Base-by-base conservation (phyloP, 2,329 filamentous ascomycete species). In the Trichocomaceae sp. region DNA sequence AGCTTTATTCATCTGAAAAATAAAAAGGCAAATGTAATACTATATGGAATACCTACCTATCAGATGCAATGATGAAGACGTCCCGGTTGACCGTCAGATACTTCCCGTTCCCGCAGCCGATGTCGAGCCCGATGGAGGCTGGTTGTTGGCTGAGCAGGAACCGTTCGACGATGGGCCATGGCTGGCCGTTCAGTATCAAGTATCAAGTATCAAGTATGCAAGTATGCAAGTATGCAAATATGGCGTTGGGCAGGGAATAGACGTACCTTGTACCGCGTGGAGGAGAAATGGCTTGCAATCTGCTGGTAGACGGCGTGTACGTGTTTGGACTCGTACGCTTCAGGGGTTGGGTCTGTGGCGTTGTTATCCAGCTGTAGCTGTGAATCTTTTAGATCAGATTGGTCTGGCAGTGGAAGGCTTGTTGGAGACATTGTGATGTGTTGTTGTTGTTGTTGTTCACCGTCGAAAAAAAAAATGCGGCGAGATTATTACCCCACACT, bases 31-130 rank as follows among this genome's bases (percentile, higher is more conserved):
- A n/a, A n/a, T n/a, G n/a, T n/a, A n/a, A n/a, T n/a, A n/a, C n/a
- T n/a, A n/a, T n/a, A n/a, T n/a, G n/a, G n/a, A n/a, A n/a, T n/a
- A n/a, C n/a, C n/a, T 83, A 95, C 76, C 90, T 83, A 75, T 97
- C 93, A 54, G 87, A 92, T 55, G 84, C 92, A 57, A 97, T 69
- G 52, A 96, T 86, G 74, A 88, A 90, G 48, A 96, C 74, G 63
- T 82, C 73, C 20, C 78, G 79, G 72, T 95, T 95, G 55, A 95
- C 87, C 57, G 81, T 77, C 58, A 97, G 77, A 70, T 97, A 96
- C 77, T 97, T 97, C 62, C 93, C 93, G 74, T 99, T 99, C 57
- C 93, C 93, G 73, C 93, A 97, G 58, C 93, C 93, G 55, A 97
- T 79, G 72, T 99, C 93, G 31, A 96, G 79, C 9, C 93, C 93